Evolutionary conservation across 2,329 filamentous ascomycete species (phyloP), one percentile per base, ranked within the genome.

Genomic region (Ophiocordyceps australis): DNA sequence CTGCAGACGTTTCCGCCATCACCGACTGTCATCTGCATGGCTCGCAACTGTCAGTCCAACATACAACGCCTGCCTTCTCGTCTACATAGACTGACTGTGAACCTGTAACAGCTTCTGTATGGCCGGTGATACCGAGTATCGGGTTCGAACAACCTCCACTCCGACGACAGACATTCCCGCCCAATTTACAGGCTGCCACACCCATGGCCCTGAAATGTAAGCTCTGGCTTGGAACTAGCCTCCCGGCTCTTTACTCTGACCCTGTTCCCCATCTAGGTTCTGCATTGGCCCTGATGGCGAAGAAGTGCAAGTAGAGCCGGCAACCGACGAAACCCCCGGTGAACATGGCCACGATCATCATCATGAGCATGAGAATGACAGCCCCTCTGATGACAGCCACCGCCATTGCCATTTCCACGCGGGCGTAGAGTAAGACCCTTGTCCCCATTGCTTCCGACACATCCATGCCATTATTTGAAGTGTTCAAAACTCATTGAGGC

Each of bases 121-220:
- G 35, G 52, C 47, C 20, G 52, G 49, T 23, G 40, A 45, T 8
- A 46, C 46, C 1, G 57, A 61, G 38, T 62, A 55, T 28, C 35
- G 47, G 19, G 48, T 61, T 14, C 48, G 52, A 25, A 48, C 55
- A 4, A 57, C 60, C 6, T 51, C 55, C 3, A 75, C 65, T 4
- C 57, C 57, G 12, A 69, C 62, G 2, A 57, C 58, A 23, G 59
- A 62, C 25, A 45, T 69, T 12, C 69, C 74, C 2, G 52, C 70
- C 0, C 49, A 62, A 27, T 78, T 70, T 38, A 77, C 71, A 0
- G 66, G 49, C 28, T 80, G 76, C 40, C 74, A 81, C 42, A 38
- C 48, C 1, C 73, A 80, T 45, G 70, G 54, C 11, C 38, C 45
- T 4, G 57, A 70, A 23, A 57, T 57, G 68, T 77, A 52, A 37